Base-by-base conservation (phyloP, 2,329 filamentous ascomycete genomes). In the Talaromyces albobiverticillius region DNA sequence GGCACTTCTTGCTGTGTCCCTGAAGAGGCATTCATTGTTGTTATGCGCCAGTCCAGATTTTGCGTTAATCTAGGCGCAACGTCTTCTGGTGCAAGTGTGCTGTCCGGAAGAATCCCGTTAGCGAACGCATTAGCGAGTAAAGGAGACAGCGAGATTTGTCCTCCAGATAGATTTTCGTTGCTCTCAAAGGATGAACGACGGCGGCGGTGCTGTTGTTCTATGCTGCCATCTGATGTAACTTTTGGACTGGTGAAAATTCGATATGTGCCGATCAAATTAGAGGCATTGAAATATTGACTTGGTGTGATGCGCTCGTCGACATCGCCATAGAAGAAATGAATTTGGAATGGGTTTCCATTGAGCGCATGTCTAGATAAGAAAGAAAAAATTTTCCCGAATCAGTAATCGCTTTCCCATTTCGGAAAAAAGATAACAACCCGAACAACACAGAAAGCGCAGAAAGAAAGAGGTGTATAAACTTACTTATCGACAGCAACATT, bases 241-340 rank as follows among this genome's bases (percentile, higher is more conserved):
- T 23, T 55, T 4, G 49, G 43, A 23, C 62, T 55, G 40, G 60
- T 54, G 47, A 85, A 83, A 13, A 84, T 73, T 14, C 79, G 81
- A 59, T 86, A 79, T 0, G 81, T 81, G 2, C 87, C 87, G 2
- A 87, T 77, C 9, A 87, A 76, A 57, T 81, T 85, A 1, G 71
- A 63, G 0, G 81, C 77, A 38, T 67, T 65, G 1, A 74, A 62
- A 36, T 83, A 72, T 3, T 63, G 60, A 0, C 79, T 72, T 1
- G 76, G 72, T 2, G 76, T 66, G 0, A 51, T 29, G 9, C 43
- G 26, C n/a, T 13, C 22, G 14, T 29, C 42, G 3, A 49, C 49
- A 14, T 41, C n/a, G 16, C 85, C 88, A 1, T 90, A 65, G 70
- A 91, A 92, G 55, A 92, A 74, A 64, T 86, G 82, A 18, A 93